Base-by-base conservation (phyloP, 371 early-diverging fungal species). In the Synchytrium microbalum region DNA sequence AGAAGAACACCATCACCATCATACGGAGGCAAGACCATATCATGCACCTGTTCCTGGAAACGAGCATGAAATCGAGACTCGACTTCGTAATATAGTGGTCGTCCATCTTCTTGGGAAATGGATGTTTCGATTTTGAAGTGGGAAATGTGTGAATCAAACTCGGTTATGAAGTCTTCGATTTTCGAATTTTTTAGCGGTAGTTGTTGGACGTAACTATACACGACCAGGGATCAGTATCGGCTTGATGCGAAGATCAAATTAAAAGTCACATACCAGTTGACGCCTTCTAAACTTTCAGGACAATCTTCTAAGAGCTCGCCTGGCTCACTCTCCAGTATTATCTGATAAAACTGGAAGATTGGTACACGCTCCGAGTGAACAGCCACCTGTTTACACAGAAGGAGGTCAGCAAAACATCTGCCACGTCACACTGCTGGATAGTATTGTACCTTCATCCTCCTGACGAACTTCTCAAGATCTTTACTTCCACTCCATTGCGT, bases 81-180 rank as follows among this genome's bases (percentile, higher is more conserved):
- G 1, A 74, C 65, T 54, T 78, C 80, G 38, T 75, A 80, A 2
- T 74, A 73, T 66, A 82, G 78, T 8, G 83, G 76, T 19, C 81
- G 65, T 2, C 80, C 83, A 67, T 82, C 83, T 63, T 82, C 80
- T 30, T 67, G 63, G 16, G 62, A 32, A 24, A 82, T 80, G 2
- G 67, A 67, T 5, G 77, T 75, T 23, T 78, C 76, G 51, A 80
- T 55, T 0, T 25, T 31, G 62, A 64, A 79, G 60, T 72, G 70
- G 3, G 73, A 63, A 8, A 72, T 70, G 1, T 78, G 67, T 10
- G 71, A 61, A 53, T 82, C 79, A 55, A 75, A 82, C 54, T 80
- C 80, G 10, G 71, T 72, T 5, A 82, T 30, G 59, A 79, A 79
- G 56, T 82, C 80, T 54, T 79, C 76, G 19, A 75, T 60, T 59